Evolutionary conservation across 495 filamentous ascomycete species (phyloP).

Genomic region (Daldinia concentrica): DNA sequence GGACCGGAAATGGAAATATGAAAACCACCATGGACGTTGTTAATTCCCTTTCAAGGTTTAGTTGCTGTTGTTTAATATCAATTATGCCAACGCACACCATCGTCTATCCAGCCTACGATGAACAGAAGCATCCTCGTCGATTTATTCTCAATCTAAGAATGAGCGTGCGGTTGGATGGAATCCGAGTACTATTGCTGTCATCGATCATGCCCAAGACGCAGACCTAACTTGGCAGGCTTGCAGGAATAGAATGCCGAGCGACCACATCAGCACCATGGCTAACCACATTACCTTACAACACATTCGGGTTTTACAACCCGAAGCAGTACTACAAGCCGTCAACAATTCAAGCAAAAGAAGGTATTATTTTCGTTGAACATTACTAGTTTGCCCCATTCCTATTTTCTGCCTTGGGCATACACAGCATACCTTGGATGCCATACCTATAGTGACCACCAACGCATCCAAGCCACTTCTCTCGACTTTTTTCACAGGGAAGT

Average conservation of each 20-base stretch:
- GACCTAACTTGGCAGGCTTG: conserved; percentile 13
- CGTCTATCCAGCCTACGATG: not conserved
- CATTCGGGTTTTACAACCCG: conserved; percentile 43
- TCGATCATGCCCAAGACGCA: conserved; percentile 6
- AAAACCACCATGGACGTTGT: not conserved
- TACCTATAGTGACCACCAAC: conserved; percentile 1
- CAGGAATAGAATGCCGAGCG: conserved; percentile 28
- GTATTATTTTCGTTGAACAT: conserved; percentile 32
- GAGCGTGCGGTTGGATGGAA: not conserved
- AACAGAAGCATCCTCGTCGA: not conserved
- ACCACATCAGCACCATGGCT: conserved; percentile 27
- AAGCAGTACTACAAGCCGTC: conserved; percentile 14
- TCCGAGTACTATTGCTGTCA: conserved; percentile 6
- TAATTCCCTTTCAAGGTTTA: not conserved
- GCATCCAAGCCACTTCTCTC: conserved; percentile 22
- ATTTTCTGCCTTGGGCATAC: conserved; percentile 16
- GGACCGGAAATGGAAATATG: conserved; percentile 19
- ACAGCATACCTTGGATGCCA: conserved; percentile 10
- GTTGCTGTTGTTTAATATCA: conserved; percentile 3
- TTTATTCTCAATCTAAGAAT: not conserved
- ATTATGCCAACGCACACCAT: not conserved
- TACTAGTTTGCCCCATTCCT: conserved; percentile 11
- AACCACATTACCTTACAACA: conserved; percentile 21
- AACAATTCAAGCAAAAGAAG: conserved; percentile 9
- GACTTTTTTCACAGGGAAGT: conserved; percentile 25